phyloP scores from a whole-genome alignment of 2,329 filamentous ascomycete species.

The Neophaeococcomyces aloes region DNA sequence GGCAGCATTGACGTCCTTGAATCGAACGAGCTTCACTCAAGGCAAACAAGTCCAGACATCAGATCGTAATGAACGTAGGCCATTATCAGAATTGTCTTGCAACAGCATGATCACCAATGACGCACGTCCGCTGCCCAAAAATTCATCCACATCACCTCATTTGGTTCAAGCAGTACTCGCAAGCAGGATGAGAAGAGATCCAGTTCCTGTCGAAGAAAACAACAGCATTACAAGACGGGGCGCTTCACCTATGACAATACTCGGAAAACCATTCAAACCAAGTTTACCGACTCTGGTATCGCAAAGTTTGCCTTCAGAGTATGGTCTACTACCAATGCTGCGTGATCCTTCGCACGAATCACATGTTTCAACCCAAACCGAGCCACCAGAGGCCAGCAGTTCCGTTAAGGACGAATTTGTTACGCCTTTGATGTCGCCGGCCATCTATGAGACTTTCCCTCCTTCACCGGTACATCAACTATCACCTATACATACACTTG shows the following conservation, averaged over 20 bases:
- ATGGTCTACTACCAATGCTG: constrained; percentile 25
- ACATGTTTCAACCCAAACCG: constrained; percentile 22
- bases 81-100: constrained; percentile 22
- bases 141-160: constrained; percentile 15
- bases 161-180: constrained; percentile 14
- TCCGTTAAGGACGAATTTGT: constrained; percentile 1
- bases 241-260: background rate
- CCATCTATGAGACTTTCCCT: background rate
- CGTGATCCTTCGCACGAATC: constrained; percentile 23
- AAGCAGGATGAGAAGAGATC: constrained; percentile 11
- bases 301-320: constrained; percentile 18
- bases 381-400: constrained; percentile 14
- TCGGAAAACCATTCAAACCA: constrained; percentile 2
- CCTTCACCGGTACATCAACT: background rate
- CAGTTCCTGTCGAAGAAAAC: constrained; percentile 13
- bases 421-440: constrained; percentile 5
- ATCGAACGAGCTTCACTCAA: constrained; percentile 28
- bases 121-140: constrained; percentile 9
- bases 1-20: constrained; percentile 30
- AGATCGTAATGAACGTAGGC: constrained; percentile 8
- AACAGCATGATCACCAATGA: constrained; percentile 25
- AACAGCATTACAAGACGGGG: constrained; percentile 10
- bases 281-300: constrained; percentile 5
- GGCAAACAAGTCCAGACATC: constrained; percentile 15
- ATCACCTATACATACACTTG: background rate